Percentiles rank a stretch among this genome's conserved stretches.
Evolutionary conservation across 495 filamentous ascomycete species (phyloP).

Genomic region (Penicillium crystallinum): DNA sequence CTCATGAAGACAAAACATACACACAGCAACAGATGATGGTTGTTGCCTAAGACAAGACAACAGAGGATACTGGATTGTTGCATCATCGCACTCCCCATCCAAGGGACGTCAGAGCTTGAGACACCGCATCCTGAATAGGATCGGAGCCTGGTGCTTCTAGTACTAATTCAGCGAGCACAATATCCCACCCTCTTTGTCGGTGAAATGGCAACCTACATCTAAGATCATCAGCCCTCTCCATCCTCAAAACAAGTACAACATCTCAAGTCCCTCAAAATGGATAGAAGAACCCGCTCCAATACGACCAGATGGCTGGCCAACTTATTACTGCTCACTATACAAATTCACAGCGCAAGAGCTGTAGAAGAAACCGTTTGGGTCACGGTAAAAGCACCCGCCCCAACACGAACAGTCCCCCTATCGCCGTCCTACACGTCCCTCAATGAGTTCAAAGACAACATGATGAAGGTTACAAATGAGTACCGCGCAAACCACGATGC

Average conservation of each 20-base stretch:
- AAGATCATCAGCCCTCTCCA: neutral
- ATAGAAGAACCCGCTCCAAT: neutral
- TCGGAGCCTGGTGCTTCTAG: neutral
- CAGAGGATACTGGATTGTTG: neutral
- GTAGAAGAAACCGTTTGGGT: constrained; percentile 4
- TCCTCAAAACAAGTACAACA: neutral
- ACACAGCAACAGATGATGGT: neutral
- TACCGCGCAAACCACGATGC: constrained; percentile 65
- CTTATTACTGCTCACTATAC: neutral
- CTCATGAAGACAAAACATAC: neutral
- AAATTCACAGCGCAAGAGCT: neutral
- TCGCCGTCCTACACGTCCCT: constrained; percentile 46
- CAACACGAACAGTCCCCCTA: constrained; percentile 23
- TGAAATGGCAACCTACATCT: neutral
- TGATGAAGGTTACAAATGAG: constrained; percentile 62
- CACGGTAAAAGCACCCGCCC: constrained; percentile 18
- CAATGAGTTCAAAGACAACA: constrained; percentile 46
- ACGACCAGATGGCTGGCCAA: constrained; percentile 1
- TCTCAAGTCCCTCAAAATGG: neutral
- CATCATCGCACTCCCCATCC: neutral
- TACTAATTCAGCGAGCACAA: neutral
- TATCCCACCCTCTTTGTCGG: neutral
- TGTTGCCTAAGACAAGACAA: neutral
- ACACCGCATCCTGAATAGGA: neutral
- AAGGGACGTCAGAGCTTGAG: neutral